These are phyloP conservation scores for Euryodendron excelsum DNA, from an alignment of 148 eudicot species.

Conservation along the genomic window DNA sequence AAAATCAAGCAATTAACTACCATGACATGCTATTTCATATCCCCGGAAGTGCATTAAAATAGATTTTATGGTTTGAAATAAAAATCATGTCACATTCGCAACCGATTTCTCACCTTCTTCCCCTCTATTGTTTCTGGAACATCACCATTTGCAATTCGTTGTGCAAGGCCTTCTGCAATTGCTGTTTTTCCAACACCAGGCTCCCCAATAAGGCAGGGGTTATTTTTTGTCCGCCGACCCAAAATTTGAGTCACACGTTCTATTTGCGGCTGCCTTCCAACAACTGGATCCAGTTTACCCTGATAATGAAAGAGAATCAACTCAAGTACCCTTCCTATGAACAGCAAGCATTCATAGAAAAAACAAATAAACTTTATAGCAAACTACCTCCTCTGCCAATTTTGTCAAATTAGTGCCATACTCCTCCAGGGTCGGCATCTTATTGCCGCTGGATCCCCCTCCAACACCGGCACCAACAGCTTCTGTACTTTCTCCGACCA, in stretches of 20 bases:
- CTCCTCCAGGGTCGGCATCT: conserved; percentile 92
- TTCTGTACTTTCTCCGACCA: conserved; percentile 88
- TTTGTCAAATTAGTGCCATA: conserved; percentile 95
- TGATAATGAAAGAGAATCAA: conserved; percentile 23
- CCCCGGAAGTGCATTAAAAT: neutral
- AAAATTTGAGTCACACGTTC: conserved; percentile 92
- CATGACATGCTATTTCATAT: neutral
- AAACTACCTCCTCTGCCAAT: conserved; percentile 82
- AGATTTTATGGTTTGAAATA: neutral
- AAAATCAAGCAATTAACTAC: neutral
- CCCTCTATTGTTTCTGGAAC: conserved; percentile 96
- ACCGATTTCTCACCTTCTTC: conserved; percentile 54
- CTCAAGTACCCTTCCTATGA: neutral
- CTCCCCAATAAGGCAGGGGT: conserved; percentile 95
- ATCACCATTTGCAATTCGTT: conserved; percentile 80
- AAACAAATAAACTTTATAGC: neutral
- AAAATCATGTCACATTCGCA: neutral
- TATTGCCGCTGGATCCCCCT: conserved; percentile 70
- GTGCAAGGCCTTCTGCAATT: conserved; percentile 95
- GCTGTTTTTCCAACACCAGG: conserved; percentile 99
- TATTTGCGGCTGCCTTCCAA: conserved; percentile 84
- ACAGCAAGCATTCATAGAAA: neutral
- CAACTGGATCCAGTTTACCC: conserved; percentile 98
- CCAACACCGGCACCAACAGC: conserved; percentile 87
- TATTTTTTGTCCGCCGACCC: conserved; percentile 86